Base-by-base conservation (phyloP, 768 basidiomycete species). In the Amanita polypyramis region DNA sequence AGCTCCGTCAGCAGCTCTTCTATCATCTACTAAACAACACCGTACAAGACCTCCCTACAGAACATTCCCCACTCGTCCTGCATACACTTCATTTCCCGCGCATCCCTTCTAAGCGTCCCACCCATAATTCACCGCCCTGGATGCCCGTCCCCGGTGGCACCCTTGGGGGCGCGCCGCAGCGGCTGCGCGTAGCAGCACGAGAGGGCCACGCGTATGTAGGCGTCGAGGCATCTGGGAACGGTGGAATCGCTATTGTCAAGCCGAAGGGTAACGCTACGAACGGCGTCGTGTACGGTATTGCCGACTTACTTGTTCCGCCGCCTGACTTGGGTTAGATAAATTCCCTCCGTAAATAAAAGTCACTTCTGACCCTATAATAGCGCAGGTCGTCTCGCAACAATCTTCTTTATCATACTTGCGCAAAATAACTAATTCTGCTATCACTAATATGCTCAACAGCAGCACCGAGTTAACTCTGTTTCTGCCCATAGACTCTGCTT, bases 21-120 rank as follows among this genome's bases (percentile, higher is more conserved):
- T 98, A 98, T 62, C 96, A 98, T 63, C 65, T 97, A 38, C 72
- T 98, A 55, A 96, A 98, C 63, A 80, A 80, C 61, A 78, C 85
- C 5, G 60, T 96, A 25, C 56, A 72, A 15, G 56, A 62, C 12
- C 70, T 78, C 23, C 64, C 70, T 4, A 56, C 66, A 2, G 63
- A 74, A 25, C 58, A 68, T 8, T 55, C 65, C 17, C 60, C 68
- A 8, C 60, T 66, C 35, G 67, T 70, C 8, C 71, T 76, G 53
- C 52, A 73, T 52, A 91, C 89, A 2, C 68, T 91, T 4, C 81
- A 81, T 57, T 92, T 72, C 59, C 89, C 90, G n/a, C 74, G 70
- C 23, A 65, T 64, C 33, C 66, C 69, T 3, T 55, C 73, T n/a
- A 75, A 82, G 41, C 72, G 76, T 37, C 81, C 85, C n/a, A 69